Base-by-base conservation (phyloP, 2,329 filamentous ascomycete species). In the Conoideocrella luteorostrata region DNA sequence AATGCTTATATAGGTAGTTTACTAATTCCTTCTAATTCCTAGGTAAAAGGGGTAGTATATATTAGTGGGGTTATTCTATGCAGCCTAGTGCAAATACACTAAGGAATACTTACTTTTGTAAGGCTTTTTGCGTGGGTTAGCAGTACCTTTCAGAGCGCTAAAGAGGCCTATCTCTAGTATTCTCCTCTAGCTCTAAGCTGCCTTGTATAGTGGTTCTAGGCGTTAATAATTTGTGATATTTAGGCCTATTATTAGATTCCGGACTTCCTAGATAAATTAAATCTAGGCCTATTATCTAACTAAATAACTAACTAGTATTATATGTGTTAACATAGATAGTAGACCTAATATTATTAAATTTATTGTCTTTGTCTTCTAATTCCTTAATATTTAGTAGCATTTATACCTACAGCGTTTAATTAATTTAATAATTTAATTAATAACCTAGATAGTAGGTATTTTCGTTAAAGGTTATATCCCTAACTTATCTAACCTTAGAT, bases 401-500 rank as follows among this genome's bases (percentile, higher is more conserved):
- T n/a, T n/a, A n/a, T n/a, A n/a, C n/a, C n/a, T n/a, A n/a, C n/a
- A 29, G 9, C 26, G 7, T 29, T 29, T 9, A 15, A 44, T 44
- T 39, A 30, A 11, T 22, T 9, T 24, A 22, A 38, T 33, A 15
- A 35, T 29, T 29, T 29, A 29, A 9, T 13, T 46, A 12, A 46
- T 46, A 46, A 13, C n/a, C n/a, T 29, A 9, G 13, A 13, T 29
- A 29, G 13, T 42, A 42, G 12, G 34, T 28, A 11, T 39, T 15
- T 35, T 47, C n/a, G 33, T 46, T 46, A 20, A 46, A 46, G 20
- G 24, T 46, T 4, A n/a, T 11, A 35, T 42, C 28, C 17, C 36
- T 43, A 47, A 24, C 43, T 47, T 23, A n/a, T 43, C 29, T 28
- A n/a, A n/a, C n/a, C n/a, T n/a, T n/a, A n/a, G n/a, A n/a, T n/a